A percentile compares a stretch with the other conserved stretches of the same genome.
Evolutionary conservation across 345 rosid genomes (phyloP).

Genomic region (Eucalyptus caleyi): DNA sequence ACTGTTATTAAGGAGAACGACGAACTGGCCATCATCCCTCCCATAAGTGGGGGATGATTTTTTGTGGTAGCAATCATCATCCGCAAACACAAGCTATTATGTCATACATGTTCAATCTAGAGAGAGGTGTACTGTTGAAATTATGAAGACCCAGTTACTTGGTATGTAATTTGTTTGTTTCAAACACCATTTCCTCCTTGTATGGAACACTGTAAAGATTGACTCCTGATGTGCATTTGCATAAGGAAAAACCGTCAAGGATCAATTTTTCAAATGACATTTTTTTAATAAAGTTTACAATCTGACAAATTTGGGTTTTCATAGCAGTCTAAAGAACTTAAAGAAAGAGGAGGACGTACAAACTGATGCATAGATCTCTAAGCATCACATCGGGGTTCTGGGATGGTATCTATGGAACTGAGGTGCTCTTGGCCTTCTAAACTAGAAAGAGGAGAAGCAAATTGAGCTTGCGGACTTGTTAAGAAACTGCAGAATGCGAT

Average conservation of each 20-base stretch:
- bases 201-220: not conserved
- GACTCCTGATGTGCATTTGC: not conserved
- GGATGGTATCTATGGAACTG: not conserved
- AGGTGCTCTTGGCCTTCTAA: not conserved
- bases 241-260: not conserved
- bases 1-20: conserved; percentile 58
- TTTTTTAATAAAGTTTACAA: not conserved
- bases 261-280: not conserved
- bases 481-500: not conserved
- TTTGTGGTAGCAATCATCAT: not conserved
- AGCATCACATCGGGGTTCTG: not conserved
- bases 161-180: not conserved
- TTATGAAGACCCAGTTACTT: not conserved
- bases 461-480: not conserved
- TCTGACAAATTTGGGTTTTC: not conserved
- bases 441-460: not conserved
- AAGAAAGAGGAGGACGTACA: not conserved
- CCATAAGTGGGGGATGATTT: conserved; percentile 85
- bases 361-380: not conserved
- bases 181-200: not conserved
- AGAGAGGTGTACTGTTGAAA: not conserved
- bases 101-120: not conserved
- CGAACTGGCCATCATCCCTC: conserved; percentile 94
- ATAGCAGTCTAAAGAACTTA: not conserved
- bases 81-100: not conserved